Evolutionary conservation across 306 rosid genomes (phyloP), one percentile per base, ranked within the genome.

Genomic region (Malus fusca): DNA sequence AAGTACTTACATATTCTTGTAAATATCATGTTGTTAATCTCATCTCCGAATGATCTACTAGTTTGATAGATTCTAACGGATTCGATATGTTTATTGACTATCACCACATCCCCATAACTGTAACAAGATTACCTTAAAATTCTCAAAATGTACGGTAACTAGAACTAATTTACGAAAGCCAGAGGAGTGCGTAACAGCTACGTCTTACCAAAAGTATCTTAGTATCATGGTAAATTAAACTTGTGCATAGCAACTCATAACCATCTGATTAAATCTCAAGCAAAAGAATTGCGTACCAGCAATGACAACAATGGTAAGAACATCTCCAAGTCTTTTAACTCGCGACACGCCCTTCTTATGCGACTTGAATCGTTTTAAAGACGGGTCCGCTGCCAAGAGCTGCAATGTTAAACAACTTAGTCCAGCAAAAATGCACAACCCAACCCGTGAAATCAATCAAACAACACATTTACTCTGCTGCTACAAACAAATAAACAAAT

Each of bases 371-470:
- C 90, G 95, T 78, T 77, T 88, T 53, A 95, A 79, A 73, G 86
- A 18, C 22, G 93, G 74, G 82, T 92, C 97, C 62, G 86, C 86
- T 21, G 93, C 96, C 89, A 95, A 87, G 63, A 95, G 92, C 97
- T 95, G 92, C 88, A 81, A 58, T 82, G 37, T 59, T 21, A 76
- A 76, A 59, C 64, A 71, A 58, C 67, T 78, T 51, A 52, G 55
- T n/a, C 74, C 68, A 70, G 22, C 15, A 63, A 60, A 46, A 48
- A 58, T 15, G 44, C 28, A 61, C 23, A 63, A 59, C 23, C 46
- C 35, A 59, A 55, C 18, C 25, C 7, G 31, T 5, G 26, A 5
- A 18, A 26, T 51, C 66, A 28, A 84, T 18, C 11, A 71, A 58
- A 60, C 0, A 65, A 6, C 55, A 43, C 75, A 53, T 2, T n/a